Evolutionary conservation across 441 rosid genomes (phyloP), one percentile per base, ranked within the genome.

Genomic region (Gossypium gossypioides): DNA sequence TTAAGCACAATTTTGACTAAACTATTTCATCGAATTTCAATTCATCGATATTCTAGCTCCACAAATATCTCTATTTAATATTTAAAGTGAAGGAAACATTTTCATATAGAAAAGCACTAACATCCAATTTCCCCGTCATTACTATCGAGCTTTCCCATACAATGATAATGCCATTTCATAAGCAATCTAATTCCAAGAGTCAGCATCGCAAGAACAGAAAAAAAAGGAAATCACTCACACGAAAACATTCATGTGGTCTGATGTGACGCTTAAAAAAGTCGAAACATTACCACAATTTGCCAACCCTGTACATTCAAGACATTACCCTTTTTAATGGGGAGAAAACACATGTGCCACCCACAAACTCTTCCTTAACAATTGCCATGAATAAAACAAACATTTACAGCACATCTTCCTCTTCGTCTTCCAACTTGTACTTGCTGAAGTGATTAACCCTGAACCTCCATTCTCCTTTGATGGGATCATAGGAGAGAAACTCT

Each of bases 361-460:
- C 21, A 42, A 55, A 3, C 27, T 56, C 56, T 16, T 40, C 57
- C 57, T 42, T 37, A 37, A 37, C 44, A 37, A 37, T 37, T 37
- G 10, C 44, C 44, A 37, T 37, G 44, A 37, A 37, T 37, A 37
- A 37, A 37, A 34, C 42, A 34, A 34, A 37, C 12, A 37, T 37
- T 37, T 37, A 37, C 72, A 27, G 19, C 34, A 61, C 37, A 29
- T 27, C 64, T 59, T 69, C 75, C 32, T 74, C 83, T 6, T 82
- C 93, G 10, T 84, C 91, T 40, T 54, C 86, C 55, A 92, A 78
- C 84, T 72, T 76, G 84, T 93, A 90, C 50, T 50, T 78, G 75
- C 99, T 96, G 80, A 96, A 96, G 83, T 93, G 97, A 18, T 81
- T 78, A 37, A 93, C 98, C 83, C 78, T 88, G 73, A 96, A 96